phyloP scores from a whole-genome alignment of 768 basidiomycete species.

The Phanerochaete carnosa region DNA sequence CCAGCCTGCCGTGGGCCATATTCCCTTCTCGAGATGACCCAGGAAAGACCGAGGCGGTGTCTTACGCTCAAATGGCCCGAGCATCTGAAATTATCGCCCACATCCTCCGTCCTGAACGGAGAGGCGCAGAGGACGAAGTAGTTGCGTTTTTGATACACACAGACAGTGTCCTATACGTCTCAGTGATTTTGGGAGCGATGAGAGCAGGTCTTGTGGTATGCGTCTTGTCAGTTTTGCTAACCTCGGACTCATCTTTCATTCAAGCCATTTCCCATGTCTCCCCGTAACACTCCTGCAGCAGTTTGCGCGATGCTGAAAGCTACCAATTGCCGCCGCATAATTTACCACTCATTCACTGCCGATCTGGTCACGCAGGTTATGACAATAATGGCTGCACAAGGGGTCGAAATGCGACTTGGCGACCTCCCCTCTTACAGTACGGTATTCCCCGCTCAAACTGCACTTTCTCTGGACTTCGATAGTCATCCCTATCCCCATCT shows the following conservation, averaged over 20 bases:
- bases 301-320: conserved; percentile 33
- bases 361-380: conserved; percentile 28
- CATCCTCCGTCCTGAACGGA: conserved; percentile 4
- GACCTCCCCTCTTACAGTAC: too few species aligned
- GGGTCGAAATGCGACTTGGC: conserved; percentile 7
- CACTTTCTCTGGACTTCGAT: too few species aligned
- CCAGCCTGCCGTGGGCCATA: too few species aligned
- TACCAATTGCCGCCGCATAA: conserved; percentile 34
- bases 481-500: too few species aligned
- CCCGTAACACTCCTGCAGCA: conserved; percentile 32
- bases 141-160: conserved; percentile 4
- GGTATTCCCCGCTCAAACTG: too few species aligned
- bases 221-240: conserved; percentile 15
- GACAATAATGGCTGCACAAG: too few species aligned
- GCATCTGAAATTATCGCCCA: too few species aligned
- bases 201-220: conserved; percentile 9
- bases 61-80: too few species aligned
- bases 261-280: conserved; percentile 34
- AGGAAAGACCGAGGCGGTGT: too few species aligned
- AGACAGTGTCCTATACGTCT: conserved; percentile 6
- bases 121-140: not conserved
- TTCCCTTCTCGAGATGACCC: too few species aligned
- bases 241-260: not conserved
- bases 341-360: conserved; percentile 30
- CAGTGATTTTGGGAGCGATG: not conserved